Conservation (phyloP, 306 rosid genomes). For the Vigna trinervia region DNA sequence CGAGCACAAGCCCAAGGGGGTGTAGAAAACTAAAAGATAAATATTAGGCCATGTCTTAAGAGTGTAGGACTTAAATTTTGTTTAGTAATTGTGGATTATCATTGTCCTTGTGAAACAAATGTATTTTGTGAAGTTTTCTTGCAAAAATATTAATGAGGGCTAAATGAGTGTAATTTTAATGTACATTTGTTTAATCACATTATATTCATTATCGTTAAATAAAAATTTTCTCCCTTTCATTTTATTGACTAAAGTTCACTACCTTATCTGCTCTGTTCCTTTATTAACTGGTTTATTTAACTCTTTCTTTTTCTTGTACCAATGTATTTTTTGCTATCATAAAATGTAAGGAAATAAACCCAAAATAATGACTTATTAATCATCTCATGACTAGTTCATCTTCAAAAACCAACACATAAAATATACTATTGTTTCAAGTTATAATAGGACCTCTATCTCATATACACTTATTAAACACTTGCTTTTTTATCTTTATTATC, state of each 20-base stretch:
- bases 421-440: too few relatives aligned
- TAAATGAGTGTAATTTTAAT: not conserved
- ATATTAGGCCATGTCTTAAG: not conserved
- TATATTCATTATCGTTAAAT: not conserved
- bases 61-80: not conserved
- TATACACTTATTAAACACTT: too few relatives aligned
- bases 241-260: not conserved
- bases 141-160: not conserved
- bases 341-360: too few relatives aligned
- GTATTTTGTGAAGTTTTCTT: not conserved
- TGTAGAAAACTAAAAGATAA: constrained; percentile 16
- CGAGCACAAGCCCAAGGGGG: constrained; percentile 66
- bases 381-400: too few relatives aligned
- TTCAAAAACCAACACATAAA: too few relatives aligned
- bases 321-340: too few relatives aligned
- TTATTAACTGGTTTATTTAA: not conserved
- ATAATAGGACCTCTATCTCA: too few relatives aligned
- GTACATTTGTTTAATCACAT: not conserved
- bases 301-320: too few relatives aligned
- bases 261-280: not conserved
- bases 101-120: not conserved
- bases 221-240: not conserved
- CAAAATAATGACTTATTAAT: too few relatives aligned
- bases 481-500: too few relatives aligned
- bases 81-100: not conserved